Base-by-base conservation (phyloP, 2,329 filamentous ascomycete genomes). In the Scortechinia acanthostroma region DNA sequence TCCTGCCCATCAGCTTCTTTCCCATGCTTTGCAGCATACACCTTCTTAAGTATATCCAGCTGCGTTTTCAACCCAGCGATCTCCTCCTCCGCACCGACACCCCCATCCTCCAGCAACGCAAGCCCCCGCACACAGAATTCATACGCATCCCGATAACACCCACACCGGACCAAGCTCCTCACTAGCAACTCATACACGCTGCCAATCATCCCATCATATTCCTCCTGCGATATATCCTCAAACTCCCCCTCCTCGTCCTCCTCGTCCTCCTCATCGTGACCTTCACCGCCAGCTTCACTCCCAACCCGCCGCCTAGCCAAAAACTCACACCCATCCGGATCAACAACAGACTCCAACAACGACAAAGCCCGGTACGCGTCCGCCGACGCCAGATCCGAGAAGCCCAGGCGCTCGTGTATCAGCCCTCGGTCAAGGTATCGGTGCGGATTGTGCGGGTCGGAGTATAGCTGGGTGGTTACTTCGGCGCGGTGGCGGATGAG, bases 131-230 rank as follows among this genome's bases (percentile, higher is more conserved):
- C 17, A 40, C 35, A 10, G 17, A 40, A 40, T 6, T 40, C 35
- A 19, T 10, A 40, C 17, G 35, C 35, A 19, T 40, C 35, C 10
- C 35, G 6, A 17, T 10, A 40, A 19, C 35, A 40, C 20, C 35
- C 35, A 19, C 6, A 10, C 6, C 17, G 10, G 13, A 40, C 35
- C n/a, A 68, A 51, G 49, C 56, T 61, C 22, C 53, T 51, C 10
- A 66, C 64, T 3, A 68, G 55, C 15, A 68, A 46, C 0, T 51
- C 47, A 46, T 66, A 68, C 2, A 64, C 60, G 4, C 55, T 50
- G 2, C 59, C 58, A 28, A 68, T 65, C 2, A 58, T 49, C 1
- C 47, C 48, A 43, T 64, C 54, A 35, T 64, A 63, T 51, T 64
- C 62, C 4, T 58, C 55, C 43, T 58, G 51, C 3, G 58, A 60